Conservation (phyloP, 2,329 filamentous ascomycete genomes). For the Fusarium sacchari region DNA sequence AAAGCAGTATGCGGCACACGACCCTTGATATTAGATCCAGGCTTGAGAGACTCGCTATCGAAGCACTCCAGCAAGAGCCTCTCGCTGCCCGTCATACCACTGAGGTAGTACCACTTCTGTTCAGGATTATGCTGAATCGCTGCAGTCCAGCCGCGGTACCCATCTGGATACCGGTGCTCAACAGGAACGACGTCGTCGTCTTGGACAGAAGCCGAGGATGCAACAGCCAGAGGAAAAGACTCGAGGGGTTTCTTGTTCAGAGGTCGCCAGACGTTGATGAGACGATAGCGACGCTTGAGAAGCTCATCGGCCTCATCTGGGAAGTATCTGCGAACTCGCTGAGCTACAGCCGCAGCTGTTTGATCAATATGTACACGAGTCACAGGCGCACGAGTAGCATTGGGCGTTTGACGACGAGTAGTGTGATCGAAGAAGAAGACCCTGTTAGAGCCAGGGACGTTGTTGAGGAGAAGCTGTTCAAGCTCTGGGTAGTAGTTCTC, state of each 20-base stretch:
- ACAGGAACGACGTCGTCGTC: slow-evolving; percentile 75
- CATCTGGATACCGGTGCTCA: slow-evolving; percentile 74
- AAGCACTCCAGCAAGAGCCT: slow-evolving; percentile 82
- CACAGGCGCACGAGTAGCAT: slow-evolving; percentile 74
- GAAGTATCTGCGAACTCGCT: slow-evolving; percentile 75
- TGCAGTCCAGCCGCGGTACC: slow-evolving; percentile 78
- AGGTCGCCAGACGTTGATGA: slow-evolving; percentile 89
- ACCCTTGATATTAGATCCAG: slow-evolving; percentile 62
- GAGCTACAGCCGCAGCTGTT: slow-evolving; percentile 70
- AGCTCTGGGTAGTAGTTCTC: slow-evolving; percentile 86
- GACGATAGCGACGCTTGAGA: slow-evolving; percentile 76
- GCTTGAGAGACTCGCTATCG: slow-evolving; percentile 69
- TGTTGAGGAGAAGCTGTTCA: slow-evolving; percentile 73
- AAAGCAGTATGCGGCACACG: slow-evolving; percentile 81
- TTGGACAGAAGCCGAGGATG: slow-evolving; percentile 69
- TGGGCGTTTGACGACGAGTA: slow-evolving; percentile 72
- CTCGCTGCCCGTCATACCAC: slow-evolving; percentile 79
- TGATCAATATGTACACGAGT: slow-evolving; percentile 85
- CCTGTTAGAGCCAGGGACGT: slow-evolving; percentile 72
- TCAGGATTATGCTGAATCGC: slow-evolving; percentile 68
- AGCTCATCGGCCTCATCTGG: slow-evolving; percentile 73
- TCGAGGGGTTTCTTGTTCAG: slow-evolving; percentile 68
- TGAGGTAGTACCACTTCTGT: slow-evolving; percentile 84
- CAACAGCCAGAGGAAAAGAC: slow-evolving; percentile 74
- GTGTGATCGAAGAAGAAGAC: slow-evolving; percentile 90